Percentiles rank a stretch among this genome's conserved stretches.
Conservation (phyloP, 139 green algal species). For the Astrephomene gubernaculifera region DNA sequence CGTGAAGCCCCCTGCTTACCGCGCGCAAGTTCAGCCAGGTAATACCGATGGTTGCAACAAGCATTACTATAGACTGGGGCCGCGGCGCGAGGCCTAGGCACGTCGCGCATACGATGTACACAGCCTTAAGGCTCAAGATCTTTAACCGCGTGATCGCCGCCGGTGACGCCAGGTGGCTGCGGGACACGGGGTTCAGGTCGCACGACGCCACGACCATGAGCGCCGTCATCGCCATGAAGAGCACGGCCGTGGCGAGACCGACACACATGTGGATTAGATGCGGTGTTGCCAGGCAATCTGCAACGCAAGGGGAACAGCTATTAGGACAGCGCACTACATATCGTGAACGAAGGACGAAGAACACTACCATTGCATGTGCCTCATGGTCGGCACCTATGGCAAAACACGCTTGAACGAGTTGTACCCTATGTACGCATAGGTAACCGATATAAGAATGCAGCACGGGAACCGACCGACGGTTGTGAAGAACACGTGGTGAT, state of each 20-base stretch:
- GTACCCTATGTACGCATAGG: background rate
- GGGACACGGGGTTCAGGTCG: slow-evolving; percentile 41
- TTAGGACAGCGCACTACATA: background rate
- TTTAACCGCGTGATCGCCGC: slow-evolving; percentile 23
- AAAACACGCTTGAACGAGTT: background rate
- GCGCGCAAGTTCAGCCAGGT: slow-evolving; percentile 22
- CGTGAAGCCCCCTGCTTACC: no score
- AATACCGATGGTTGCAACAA: background rate
- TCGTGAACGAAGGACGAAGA: background rate
- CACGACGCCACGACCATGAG: slow-evolving; percentile 35
- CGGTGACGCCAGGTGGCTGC: slow-evolving; percentile 14
- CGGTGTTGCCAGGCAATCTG: slow-evolving; percentile 55
- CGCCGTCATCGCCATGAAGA: slow-evolving; percentile 34
- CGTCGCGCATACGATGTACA: slow-evolving; percentile 14
- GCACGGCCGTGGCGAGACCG: background rate
- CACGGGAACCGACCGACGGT: background rate
- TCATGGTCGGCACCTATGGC: background rate
- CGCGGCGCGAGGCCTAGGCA: background rate
- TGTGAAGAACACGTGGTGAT: background rate
- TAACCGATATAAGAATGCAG: no score
- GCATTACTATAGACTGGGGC: background rate
- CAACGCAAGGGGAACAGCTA: background rate
- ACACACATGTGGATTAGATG: slow-evolving; percentile 49
- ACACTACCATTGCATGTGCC: background rate
- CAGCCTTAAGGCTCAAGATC: slow-evolving; percentile 32